phyloP scores from a whole-genome alignment of 371 early-diverging fungal species.

The Haplosporangium sp. region DNA sequence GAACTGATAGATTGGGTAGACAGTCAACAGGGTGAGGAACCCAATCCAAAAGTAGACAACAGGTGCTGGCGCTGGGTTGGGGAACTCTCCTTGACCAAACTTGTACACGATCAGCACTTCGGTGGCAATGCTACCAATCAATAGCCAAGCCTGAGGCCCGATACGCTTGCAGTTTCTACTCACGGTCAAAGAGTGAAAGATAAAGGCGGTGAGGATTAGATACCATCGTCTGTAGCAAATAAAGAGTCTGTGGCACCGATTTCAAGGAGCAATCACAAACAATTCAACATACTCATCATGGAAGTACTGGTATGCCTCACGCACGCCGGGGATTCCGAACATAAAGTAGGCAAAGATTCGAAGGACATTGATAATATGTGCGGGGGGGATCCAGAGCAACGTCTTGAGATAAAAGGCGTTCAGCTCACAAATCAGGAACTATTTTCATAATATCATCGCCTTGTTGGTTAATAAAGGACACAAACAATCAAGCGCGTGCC shows the following conservation, averaged over 20 bases:
- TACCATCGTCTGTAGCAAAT: neutral
- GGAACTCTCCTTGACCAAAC: slow-evolving; percentile 89
- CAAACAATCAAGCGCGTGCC: neutral
- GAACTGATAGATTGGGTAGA: slow-evolving; percentile 84
- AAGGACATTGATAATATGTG: slow-evolving; percentile 83
- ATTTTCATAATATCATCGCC: neutral
- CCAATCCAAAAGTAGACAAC: slow-evolving; percentile 86
- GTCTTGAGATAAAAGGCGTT: slow-evolving; percentile 94
- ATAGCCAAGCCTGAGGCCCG: slow-evolving; percentile 93
- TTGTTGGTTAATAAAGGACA: neutral
- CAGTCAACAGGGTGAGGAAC: slow-evolving; percentile 64
- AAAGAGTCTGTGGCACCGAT: neutral
- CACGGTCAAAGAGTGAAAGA: slow-evolving; percentile 1
- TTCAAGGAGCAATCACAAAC: no score
- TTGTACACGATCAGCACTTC: slow-evolving; percentile 92
- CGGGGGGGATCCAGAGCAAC: slow-evolving; percentile 94
- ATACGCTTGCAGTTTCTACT: slow-evolving; percentile 73
- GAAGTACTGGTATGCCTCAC: slow-evolving; percentile 93
- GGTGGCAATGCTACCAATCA: slow-evolving; percentile 86
- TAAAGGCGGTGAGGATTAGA: neutral
- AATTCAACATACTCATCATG: slow-evolving; percentile 69
- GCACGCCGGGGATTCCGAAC: slow-evolving; percentile 85
- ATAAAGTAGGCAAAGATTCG: slow-evolving; percentile 87
- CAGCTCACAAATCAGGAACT: slow-evolving; percentile 84
- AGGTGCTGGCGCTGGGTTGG: slow-evolving; percentile 76